phyloP scores from a whole-genome alignment of 2,329 filamentous ascomycete species.

The Paecilomyces formosus region DNA sequence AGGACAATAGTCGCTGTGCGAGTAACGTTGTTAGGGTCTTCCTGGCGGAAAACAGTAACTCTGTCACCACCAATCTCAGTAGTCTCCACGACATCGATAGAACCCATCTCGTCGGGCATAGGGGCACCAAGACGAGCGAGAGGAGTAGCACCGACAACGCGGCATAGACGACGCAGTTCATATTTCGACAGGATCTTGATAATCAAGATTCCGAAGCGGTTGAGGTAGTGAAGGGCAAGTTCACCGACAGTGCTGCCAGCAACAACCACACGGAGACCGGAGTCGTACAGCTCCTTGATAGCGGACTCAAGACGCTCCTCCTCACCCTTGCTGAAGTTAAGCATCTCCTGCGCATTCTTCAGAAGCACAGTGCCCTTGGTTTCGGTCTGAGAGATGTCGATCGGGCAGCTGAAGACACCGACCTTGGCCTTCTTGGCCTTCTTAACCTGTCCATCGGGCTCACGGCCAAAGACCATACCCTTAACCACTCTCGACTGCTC shows the following conservation, averaged over 20 bases:
- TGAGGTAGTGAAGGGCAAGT: conserved; percentile 93
- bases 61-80: conserved; percentile 96
- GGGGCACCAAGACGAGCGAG: conserved; percentile 89
- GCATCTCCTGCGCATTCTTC: conserved; percentile 97
- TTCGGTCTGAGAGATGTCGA: conserved; percentile 93
- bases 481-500: conserved; percentile 91
- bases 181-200: conserved; percentile 99
- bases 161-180: conserved; percentile 87
- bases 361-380: conserved; percentile 97
- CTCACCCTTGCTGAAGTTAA: conserved; percentile 96
- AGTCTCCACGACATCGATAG: conserved; percentile 89
- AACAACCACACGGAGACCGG: conserved; percentile 82
- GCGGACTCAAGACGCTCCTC: conserved; percentile 81
- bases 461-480: conserved; percentile 96
- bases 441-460: conserved; percentile 88
- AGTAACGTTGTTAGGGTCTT: conserved; percentile 68
- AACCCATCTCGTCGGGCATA: conserved; percentile 99
- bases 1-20: conserved; percentile 91
- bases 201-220: conserved; percentile 90
- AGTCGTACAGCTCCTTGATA: conserved; percentile 94
- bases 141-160: conserved; percentile 94
- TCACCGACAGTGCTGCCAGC: conserved; percentile 93
- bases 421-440: conserved; percentile 92
- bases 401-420: conserved; percentile 89
- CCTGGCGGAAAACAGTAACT: conserved; percentile 96